Percentiles rank a stretch among this genome's conserved stretches.
phyloP scores from a whole-genome alignment of 805 yeast species.

The Phaffomyces antillensis region DNA sequence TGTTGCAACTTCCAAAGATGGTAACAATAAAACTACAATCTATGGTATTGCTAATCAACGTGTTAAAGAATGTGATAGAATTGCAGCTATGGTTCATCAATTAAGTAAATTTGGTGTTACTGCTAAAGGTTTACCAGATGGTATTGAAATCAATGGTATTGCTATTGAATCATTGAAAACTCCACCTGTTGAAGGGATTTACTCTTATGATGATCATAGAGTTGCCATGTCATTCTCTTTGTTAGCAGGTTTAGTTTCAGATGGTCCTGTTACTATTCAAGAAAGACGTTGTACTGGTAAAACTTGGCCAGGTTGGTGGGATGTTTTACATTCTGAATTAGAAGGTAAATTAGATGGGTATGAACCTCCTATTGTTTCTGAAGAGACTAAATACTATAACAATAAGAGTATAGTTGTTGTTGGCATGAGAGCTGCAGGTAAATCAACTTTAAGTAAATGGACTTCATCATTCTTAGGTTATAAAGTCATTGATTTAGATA shows the following conservation, averaged over 20 bases:
- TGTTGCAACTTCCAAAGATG: conserved; percentile 50
- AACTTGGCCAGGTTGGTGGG: conserved; percentile 99
- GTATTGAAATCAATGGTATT: conserved; percentile 79
- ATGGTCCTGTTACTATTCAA: conserved; percentile 56
- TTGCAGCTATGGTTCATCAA: conserved; percentile 87
- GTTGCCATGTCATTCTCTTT: conserved; percentile 97
- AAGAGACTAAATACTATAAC: conserved; percentile 25
- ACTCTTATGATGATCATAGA: conserved; percentile 91
- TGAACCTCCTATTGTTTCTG: conserved; percentile 35
- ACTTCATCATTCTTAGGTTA: conserved; percentile 64
- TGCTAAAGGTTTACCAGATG: conserved; percentile 85
- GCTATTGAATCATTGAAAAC: conserved; percentile 39
- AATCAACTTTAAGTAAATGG: conserved; percentile 79
- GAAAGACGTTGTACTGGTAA: conserved; percentile 93
- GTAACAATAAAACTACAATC: conserved; percentile 56
- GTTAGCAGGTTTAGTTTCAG: conserved; percentile 60
- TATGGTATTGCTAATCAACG: conserved; percentile 97
- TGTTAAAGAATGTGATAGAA: conserved; percentile 95
- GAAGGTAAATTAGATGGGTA: conserved; percentile 64
- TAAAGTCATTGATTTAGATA: conserved; percentile 69
- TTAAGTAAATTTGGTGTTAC: conserved; percentile 85
- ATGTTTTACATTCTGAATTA: conserved; percentile 65
- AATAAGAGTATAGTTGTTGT: conserved; percentile 60
- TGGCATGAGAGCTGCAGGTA: conserved; percentile 99
- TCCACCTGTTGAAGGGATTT: conserved; percentile 56